A percentile compares a stretch with the other conserved stretches of the same genome.
These are phyloP conservation scores for Monosporascus sp. DNA, from an alignment of 2,329 filamentous ascomycete genomes.

Conservation along the genomic window DNA sequence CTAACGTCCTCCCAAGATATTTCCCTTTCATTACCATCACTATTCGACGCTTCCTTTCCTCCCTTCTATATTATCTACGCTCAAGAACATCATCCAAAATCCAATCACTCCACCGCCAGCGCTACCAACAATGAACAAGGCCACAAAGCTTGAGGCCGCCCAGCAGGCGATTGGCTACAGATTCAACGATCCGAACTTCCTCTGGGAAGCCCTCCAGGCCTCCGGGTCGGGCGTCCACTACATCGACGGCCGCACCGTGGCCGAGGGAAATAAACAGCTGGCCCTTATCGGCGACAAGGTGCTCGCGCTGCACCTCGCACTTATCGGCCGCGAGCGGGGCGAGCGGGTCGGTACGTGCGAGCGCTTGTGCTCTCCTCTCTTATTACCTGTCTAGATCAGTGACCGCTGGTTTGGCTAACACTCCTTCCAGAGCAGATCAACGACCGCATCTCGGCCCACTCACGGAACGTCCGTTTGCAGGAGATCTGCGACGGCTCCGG, in stretches of 20 bases:
- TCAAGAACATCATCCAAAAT: too few species aligned
- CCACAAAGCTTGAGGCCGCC: slow-evolving; percentile 1
- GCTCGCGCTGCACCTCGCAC: slow-evolving; percentile 1
- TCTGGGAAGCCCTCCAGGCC: slow-evolving; percentile 11
- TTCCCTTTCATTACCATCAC: too few species aligned
- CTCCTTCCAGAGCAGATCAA: background rate
- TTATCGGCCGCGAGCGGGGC: slow-evolving; percentile 1
- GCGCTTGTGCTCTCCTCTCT: background rate
- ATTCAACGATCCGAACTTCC: slow-evolving; percentile 3
- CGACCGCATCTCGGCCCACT: background rate
- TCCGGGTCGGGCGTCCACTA: background rate
- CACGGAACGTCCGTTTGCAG: slow-evolving; percentile 2
- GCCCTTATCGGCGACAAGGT: slow-evolving; percentile 8
- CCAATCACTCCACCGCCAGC: too few species aligned
- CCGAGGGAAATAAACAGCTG: slow-evolving; percentile 7
- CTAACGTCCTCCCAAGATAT: too few species aligned
- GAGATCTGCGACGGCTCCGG: slow-evolving; percentile 2
- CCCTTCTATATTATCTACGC: too few species aligned
- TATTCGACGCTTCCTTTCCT: too few species aligned
- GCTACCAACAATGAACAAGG: background rate
- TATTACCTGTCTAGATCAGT: background rate
- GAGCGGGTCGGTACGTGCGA: slow-evolving; percentile 1
- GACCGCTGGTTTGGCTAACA: background rate
- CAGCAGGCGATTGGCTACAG: slow-evolving; percentile 5
- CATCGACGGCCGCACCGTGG: background rate